A percentile compares a stretch with the other conserved stretches of the same genome.
phyloP scores from a whole-genome alignment of 2,329 filamentous ascomycete genomes.

The Bipolaris bicolor region DNA sequence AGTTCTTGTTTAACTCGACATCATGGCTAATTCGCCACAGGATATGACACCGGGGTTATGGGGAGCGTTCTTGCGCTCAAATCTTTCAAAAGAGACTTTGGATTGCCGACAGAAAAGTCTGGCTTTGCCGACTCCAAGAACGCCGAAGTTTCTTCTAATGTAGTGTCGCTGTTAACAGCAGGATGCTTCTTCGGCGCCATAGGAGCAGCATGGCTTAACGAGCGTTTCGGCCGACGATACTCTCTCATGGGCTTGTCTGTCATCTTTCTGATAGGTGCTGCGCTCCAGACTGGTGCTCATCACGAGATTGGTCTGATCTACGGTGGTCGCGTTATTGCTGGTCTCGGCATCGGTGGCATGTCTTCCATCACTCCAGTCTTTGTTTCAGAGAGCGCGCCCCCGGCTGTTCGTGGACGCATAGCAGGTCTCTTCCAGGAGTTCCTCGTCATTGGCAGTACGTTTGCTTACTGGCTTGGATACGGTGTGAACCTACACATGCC shows the following conservation, averaged over 20 bases:
- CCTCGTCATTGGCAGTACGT: slow-evolving; percentile 54
- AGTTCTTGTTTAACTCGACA: not conserved
- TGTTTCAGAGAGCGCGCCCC: slow-evolving; percentile 57
- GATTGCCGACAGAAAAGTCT: slow-evolving; percentile 13
- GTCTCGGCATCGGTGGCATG: slow-evolving; percentile 59
- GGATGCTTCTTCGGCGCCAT: slow-evolving; percentile 18
- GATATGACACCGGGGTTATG: slow-evolving; percentile 18
- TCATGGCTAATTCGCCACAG: slow-evolving; percentile 1
- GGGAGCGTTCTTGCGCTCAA: slow-evolving; percentile 16
- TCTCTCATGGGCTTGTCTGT: slow-evolving; percentile 13
- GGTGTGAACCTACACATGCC: slow-evolving; percentile 53
- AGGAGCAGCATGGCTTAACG: slow-evolving; percentile 14
- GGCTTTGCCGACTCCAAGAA: slow-evolving; percentile 14
- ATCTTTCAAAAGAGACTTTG: slow-evolving; percentile 15
- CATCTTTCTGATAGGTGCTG: slow-evolving; percentile 13
- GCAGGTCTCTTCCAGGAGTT: slow-evolving; percentile 58
- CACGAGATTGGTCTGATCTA: slow-evolving; percentile 15
- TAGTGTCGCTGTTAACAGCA: slow-evolving; percentile 14
- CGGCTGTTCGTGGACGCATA: slow-evolving; percentile 64
- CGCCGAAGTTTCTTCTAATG: slow-evolving; percentile 11
- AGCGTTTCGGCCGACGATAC: slow-evolving; percentile 12
- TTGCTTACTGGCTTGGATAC: slow-evolving; percentile 51
- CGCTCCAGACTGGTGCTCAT: slow-evolving; percentile 13
- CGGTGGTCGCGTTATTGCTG: slow-evolving; percentile 56
- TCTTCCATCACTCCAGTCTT: slow-evolving; percentile 61